Conservation (phyloP, 2,329 filamentous ascomycete species). For the Arthroderma sp. region DNA sequence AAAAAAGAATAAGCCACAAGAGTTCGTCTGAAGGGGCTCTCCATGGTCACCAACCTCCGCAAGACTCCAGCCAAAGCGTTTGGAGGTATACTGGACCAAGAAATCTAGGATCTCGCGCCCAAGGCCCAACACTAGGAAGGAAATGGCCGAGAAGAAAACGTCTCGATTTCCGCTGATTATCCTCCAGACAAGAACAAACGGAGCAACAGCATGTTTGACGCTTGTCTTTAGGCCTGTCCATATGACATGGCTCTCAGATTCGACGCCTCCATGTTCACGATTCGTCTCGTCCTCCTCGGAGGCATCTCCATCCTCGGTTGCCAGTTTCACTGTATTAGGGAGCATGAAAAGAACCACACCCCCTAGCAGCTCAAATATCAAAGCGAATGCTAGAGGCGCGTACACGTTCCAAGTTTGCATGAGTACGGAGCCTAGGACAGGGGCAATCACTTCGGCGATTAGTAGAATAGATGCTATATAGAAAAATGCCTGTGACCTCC, state of each 20-base stretch:
- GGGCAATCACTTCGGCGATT: slow-evolving; percentile 1
- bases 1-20: too few relatives aligned
- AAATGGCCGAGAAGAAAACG: not conserved
- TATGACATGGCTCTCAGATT: not conserved
- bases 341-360: not conserved
- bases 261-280: not conserved
- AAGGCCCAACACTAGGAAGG: not conserved
- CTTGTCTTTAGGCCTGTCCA: not conserved
- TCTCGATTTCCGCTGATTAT: not conserved
- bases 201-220: not conserved
- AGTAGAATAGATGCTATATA: not conserved
- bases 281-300: not conserved
- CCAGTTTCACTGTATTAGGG: not conserved
- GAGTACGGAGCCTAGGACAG: not conserved
- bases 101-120: slow-evolving; percentile 3
- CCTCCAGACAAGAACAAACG: not conserved
- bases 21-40: not conserved
- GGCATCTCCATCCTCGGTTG: not conserved
- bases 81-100: slow-evolving; percentile 6
- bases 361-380: not conserved
- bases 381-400: not conserved
- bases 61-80: slow-evolving; percentile 6
- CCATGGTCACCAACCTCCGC: not conserved
- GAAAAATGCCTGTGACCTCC: not conserved
- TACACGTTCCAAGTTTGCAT: slow-evolving; percentile 2